A percentile compares a stretch with the other conserved stretches of the same genome.
phyloP scores from a whole-genome alignment of 345 rosid genomes.

The Rhodamnia rubescens region DNA sequence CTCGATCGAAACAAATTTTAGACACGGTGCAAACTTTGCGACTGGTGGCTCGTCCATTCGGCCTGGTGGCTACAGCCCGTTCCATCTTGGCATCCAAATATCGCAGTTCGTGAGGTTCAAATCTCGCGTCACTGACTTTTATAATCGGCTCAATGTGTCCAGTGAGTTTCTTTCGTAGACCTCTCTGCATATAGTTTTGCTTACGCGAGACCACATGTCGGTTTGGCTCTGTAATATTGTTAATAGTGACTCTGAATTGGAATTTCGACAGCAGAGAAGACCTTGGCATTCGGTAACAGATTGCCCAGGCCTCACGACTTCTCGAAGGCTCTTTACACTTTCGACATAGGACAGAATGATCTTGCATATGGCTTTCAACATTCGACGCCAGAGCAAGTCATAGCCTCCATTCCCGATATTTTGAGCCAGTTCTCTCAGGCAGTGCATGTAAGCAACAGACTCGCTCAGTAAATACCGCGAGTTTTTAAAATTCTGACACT shows the following conservation, averaged over 20 bases:
- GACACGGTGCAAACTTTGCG: slow-evolving; percentile 71
- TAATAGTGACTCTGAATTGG: background rate
- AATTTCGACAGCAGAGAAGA: slow-evolving; percentile 10
- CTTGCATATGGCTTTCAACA: slow-evolving; percentile 43
- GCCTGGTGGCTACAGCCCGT: slow-evolving; percentile 50
- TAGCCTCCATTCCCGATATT: slow-evolving; percentile 45
- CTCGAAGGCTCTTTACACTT: slow-evolving; percentile 54
- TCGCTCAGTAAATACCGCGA: background rate
- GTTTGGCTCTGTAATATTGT: background rate
- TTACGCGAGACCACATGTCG: background rate
- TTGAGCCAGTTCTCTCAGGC: slow-evolving; percentile 36
- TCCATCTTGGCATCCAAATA: slow-evolving; percentile 58
- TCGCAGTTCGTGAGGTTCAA: slow-evolving; percentile 56
- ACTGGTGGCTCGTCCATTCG: slow-evolving; percentile 65
- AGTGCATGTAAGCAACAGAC: slow-evolving; percentile 28
- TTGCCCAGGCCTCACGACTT: slow-evolving; percentile 61
- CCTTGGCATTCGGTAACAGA: background rate
- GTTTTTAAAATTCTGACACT: background rate
- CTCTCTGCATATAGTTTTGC: background rate
- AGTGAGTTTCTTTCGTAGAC: slow-evolving; percentile 7
- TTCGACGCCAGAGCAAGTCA: slow-evolving; percentile 31
- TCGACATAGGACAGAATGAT: slow-evolving; percentile 85
- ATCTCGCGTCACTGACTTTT: slow-evolving; percentile 30
- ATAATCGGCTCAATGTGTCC: slow-evolving; percentile 13
- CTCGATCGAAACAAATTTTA: slow-evolving; percentile 46